Evolutionary conservation across 495 filamentous ascomycete genomes (phyloP).

Genomic region (Bacidia rubella): DNA sequence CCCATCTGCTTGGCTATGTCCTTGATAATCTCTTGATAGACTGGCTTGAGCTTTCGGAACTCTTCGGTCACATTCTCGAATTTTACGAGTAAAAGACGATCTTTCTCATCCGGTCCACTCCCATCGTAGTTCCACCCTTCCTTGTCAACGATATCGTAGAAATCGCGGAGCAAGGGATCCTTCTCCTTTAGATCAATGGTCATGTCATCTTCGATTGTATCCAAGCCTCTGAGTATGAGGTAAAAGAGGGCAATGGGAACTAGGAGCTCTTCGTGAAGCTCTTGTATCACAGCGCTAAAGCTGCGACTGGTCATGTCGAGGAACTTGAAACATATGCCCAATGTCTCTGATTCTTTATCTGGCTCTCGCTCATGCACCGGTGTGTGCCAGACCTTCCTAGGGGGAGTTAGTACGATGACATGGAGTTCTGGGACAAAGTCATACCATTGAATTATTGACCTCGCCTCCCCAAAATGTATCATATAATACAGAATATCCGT

Average conservation of each 20-base stretch:
- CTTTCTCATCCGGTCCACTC: constrained; percentile 86
- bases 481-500: constrained; percentile 57
- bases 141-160: constrained; percentile 59
- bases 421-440: constrained; percentile 9
- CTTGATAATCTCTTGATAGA: constrained; percentile 75
- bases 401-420: background rate
- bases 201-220: constrained; percentile 98
- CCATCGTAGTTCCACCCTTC: constrained; percentile 84
- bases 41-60: constrained; percentile 76
- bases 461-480: constrained; percentile 65
- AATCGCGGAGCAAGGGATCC: constrained; percentile 73
- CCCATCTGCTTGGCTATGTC: constrained; percentile 95
- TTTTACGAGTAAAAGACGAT: constrained; percentile 78
- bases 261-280: constrained; percentile 85
- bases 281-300: constrained; percentile 87
- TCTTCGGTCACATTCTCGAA: constrained; percentile 79
- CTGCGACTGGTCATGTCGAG: constrained; percentile 83
- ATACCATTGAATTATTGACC: constrained; percentile 88
- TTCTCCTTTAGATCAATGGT: constrained; percentile 69
- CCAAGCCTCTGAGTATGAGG: constrained; percentile 73
- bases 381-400: constrained; percentile 92
- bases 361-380: constrained; percentile 74
- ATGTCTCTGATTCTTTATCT: constrained; percentile 56
- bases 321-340: constrained; percentile 72
- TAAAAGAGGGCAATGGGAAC: constrained; percentile 91